A percentile compares a stretch with the other conserved stretches of the same genome.
These are phyloP conservation scores for Epicoccum nigrum DNA, from an alignment of 2,329 filamentous ascomycete species.

Conservation along the genomic window DNA sequence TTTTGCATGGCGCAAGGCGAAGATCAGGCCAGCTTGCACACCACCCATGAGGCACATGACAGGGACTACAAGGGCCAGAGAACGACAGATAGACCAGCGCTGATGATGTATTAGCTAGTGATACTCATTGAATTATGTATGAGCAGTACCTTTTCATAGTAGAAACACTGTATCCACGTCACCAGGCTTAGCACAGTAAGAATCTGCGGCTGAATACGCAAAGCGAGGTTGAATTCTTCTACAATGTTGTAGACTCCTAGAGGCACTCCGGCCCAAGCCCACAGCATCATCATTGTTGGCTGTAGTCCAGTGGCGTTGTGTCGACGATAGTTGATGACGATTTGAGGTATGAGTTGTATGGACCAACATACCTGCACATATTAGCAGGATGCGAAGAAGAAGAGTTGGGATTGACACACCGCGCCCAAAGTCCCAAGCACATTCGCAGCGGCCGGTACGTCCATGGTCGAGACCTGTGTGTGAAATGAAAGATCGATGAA, in stretches of 20 bases:
- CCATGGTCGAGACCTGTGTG: slow-evolving; percentile 49
- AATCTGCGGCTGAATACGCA: slow-evolving; percentile 64
- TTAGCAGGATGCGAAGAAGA: slow-evolving; percentile 7
- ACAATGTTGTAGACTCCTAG: slow-evolving; percentile 67
- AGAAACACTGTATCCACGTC: slow-evolving; percentile 63
- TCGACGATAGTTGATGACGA: slow-evolving; percentile 69
- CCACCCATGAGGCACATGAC: slow-evolving; percentile 65
- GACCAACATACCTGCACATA: slow-evolving; percentile 64
- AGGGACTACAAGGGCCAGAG: slow-evolving; percentile 56
- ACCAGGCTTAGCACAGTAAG: slow-evolving; percentile 58
- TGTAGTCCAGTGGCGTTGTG: slow-evolving; percentile 71
- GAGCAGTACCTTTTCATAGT: slow-evolving; percentile 54
- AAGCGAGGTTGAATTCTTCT: slow-evolving; percentile 59
- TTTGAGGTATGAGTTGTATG: slow-evolving; percentile 71
- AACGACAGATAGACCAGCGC: slow-evolving; percentile 60
- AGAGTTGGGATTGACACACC: slow-evolving; percentile 42
- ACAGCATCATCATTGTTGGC: slow-evolving; percentile 74
- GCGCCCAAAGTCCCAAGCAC: slow-evolving; percentile 66
- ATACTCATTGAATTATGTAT: too few species aligned
- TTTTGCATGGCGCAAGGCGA: slow-evolving; percentile 58
- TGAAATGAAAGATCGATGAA: too few species aligned
- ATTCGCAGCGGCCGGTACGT: slow-evolving; percentile 62
- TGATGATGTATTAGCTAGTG: slow-evolving; percentile 31
- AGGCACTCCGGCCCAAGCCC: slow-evolving; percentile 71
- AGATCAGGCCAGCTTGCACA: slow-evolving; percentile 64